These are phyloP conservation scores for Saprolegnia diclina DNA, from an alignment of 352 stramenopile species.

Conservation along the genomic window DNA sequence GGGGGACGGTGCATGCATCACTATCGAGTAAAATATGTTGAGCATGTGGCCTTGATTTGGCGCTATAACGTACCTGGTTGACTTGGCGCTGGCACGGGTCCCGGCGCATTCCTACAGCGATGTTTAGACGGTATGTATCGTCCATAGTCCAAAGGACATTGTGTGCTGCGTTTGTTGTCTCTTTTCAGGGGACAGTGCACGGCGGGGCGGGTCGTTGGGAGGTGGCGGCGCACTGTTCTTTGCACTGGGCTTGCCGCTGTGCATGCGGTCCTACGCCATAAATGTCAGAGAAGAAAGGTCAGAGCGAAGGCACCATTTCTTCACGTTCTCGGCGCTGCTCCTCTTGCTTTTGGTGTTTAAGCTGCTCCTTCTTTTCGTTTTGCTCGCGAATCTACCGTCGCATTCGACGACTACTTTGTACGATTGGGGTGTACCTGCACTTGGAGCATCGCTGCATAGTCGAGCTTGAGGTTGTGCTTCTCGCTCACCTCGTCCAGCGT, in stretches of 20 bases:
- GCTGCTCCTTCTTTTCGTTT: constrained; percentile 25
- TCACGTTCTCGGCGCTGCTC: constrained; percentile 25
- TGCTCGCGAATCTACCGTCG: constrained; percentile 21
- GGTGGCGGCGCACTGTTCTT: background rate
- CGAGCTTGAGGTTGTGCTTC: constrained; percentile 25
- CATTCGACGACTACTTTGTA: too few species aligned
- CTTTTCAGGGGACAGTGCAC: background rate
- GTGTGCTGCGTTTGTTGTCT: background rate
- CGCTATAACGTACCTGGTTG: too few species aligned
- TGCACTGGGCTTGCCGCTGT: background rate
- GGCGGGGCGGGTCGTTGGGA: background rate
- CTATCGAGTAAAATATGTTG: too few species aligned
- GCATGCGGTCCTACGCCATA: constrained; percentile 19
- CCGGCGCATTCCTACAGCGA: background rate
- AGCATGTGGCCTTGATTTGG: too few species aligned
- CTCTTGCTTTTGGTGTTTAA: constrained; percentile 16
- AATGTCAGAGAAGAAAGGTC: too few species aligned
- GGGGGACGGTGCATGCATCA: too few species aligned
- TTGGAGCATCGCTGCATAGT: constrained; percentile 24
- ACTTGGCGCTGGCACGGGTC: background rate
- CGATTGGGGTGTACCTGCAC: constrained; percentile 20
- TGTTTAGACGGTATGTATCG: background rate
- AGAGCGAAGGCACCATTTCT: constrained; percentile 9
- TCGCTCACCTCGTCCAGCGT: constrained; percentile 18
- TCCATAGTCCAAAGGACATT: background rate